phyloP scores from a whole-genome alignment of 495 filamentous ascomycete genomes.

The Rostrohypoxylon terebratum region DNA sequence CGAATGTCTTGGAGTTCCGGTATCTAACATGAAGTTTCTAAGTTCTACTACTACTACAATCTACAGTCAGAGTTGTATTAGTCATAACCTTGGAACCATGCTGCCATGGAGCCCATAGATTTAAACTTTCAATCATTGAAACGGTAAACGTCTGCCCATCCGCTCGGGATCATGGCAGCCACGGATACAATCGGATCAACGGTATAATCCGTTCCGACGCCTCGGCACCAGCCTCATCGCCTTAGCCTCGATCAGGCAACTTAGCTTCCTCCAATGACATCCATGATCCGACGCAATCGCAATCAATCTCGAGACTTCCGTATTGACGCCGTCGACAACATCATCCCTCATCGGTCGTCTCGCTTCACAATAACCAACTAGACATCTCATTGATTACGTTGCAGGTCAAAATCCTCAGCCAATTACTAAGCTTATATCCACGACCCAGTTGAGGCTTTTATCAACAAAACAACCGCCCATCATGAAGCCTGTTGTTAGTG shows the following conservation, averaged over 20 bases:
- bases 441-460: background rate
- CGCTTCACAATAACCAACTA: background rate
- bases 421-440: background rate
- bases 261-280: slow-evolving; percentile 21
- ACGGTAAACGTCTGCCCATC: slow-evolving; percentile 1
- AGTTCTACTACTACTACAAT: no score
- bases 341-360: slow-evolving; percentile 9
- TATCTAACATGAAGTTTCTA: background rate
- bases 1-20: background rate
- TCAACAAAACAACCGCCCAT: slow-evolving; percentile 51
- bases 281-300: background rate
- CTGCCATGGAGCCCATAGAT: no score
- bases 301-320: slow-evolving; percentile 14
- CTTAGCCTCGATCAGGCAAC: slow-evolving; percentile 24
- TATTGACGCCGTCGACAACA: slow-evolving; percentile 30
- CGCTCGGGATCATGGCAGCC: slow-evolving; percentile 5
- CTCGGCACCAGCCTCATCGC: slow-evolving; percentile 22
- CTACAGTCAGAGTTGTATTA: slow-evolving; percentile 4
- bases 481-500: slow-evolving; percentile 93
- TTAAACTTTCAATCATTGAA: slow-evolving; percentile 7
- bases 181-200: background rate
- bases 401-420: background rate
- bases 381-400: background rate
- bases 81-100: no score
- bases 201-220: slow-evolving; percentile 21